Percentiles rank a stretch among this genome's conserved stretches.
phyloP scores from a whole-genome alignment of 768 basidiomycete genomes.

The Boletellus ananas region DNA sequence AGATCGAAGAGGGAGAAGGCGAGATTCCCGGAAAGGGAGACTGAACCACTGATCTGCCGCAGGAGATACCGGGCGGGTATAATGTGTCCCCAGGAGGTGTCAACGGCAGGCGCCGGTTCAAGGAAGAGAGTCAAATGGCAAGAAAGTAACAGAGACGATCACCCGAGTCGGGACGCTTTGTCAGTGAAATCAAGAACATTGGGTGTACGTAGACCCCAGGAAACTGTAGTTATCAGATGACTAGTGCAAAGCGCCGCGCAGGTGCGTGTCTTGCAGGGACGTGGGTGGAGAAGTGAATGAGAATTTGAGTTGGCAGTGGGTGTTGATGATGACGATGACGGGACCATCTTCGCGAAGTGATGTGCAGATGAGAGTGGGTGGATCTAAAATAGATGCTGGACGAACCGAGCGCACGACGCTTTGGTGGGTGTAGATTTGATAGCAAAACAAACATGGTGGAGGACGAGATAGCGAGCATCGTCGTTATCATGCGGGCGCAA shows the following conservation, averaged over 20 bases:
- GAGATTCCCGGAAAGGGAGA: conserved; percentile 11
- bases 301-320: conserved; percentile 1
- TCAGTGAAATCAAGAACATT: too few relatives aligned
- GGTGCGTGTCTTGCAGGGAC: neutral
- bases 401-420: conserved; percentile 9
- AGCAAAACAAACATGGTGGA: conserved; percentile 21
- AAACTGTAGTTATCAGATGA: neutral
- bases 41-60: conserved; percentile 15
- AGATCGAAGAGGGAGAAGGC: conserved; percentile 15
- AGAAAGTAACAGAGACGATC: conserved; percentile 1
- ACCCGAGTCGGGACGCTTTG: conserved; percentile 6
- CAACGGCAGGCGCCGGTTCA: conserved; percentile 14
- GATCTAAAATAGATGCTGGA: conserved; percentile 21
- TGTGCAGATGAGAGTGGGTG: conserved; percentile 12
- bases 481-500: conserved; percentile 18
- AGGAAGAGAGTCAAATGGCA: neutral
- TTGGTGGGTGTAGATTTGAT: conserved; percentile 14
- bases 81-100: conserved; percentile 13
- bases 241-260: neutral
- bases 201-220: neutral
- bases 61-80: conserved; percentile 21
- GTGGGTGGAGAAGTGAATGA: neutral
- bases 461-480: conserved; percentile 13
- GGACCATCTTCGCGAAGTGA: conserved; percentile 24
- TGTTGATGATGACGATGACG: conserved; percentile 10